These are phyloP conservation scores for Gossypium lobatum DNA, from an alignment of 441 rosid species.

Conservation along the genomic window DNA sequence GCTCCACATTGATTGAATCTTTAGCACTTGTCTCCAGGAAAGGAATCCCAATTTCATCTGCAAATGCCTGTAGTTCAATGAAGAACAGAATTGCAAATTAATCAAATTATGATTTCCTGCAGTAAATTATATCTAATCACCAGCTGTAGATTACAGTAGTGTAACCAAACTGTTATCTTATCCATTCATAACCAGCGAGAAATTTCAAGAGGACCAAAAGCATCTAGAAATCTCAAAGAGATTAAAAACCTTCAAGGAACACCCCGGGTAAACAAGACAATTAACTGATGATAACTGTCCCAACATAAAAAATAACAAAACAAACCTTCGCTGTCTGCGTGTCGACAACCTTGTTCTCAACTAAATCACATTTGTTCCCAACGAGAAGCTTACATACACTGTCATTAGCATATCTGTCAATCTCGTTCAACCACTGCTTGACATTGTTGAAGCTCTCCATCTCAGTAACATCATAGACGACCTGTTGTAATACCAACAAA, in stretches of 20 bases:
- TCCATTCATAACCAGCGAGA: neutral
- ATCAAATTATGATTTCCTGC: neutral
- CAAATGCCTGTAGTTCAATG: constrained; percentile 55
- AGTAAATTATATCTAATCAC: neutral
- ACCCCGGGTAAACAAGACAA: neutral
- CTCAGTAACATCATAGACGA: constrained; percentile 89
- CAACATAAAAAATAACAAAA: neutral
- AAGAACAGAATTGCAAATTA: neutral
- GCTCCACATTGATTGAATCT: constrained; percentile 73
- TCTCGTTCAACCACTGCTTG: constrained; percentile 88
- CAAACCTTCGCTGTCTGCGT: constrained; percentile 77
- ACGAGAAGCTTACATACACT: constrained; percentile 84
- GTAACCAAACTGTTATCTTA: neutral
- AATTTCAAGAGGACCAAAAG: neutral
- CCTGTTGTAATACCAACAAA: constrained; percentile 35
- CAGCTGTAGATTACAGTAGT: neutral
- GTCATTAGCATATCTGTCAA: constrained; percentile 81
- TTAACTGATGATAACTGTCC: neutral
- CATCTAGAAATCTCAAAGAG: neutral
- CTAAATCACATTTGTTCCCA: constrained; percentile 85
- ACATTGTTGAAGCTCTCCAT: constrained; percentile 95
- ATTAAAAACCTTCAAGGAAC: neutral
- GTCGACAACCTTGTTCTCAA: constrained; percentile 77
- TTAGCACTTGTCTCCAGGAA: constrained; percentile 89
- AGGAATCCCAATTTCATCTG: constrained; percentile 78